Base-by-base conservation (phyloP, 2,329 filamentous ascomycete species). In the Cordyceps cateniannulata region DNA sequence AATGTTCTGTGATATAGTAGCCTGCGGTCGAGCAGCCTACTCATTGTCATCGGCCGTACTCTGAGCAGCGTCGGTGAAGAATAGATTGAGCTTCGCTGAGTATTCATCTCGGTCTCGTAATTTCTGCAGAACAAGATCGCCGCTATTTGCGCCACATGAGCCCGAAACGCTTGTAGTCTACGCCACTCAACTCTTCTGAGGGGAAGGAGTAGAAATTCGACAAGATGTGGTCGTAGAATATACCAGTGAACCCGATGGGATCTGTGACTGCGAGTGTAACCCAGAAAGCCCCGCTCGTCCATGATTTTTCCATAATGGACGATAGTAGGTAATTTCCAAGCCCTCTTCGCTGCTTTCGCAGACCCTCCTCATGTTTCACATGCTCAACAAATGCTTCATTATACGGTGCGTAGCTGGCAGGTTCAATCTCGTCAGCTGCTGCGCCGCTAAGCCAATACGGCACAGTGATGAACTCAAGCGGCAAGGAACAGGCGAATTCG, bases 391-490 rank as follows among this genome's bases (percentile, higher is more conserved):
- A 65, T 6, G 9, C 49, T 45, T 44, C 53, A 27, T 65, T 53
- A 22, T 44, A 25, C 16, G 53, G 56, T 35, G 32, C 32, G 52
- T 53, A 56, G 61, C 62, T 3, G 50, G 58, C 22, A 1, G 16
- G 25, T 44, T 25, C 27, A 40, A 64, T 60, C 38, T 62, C 62
- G 48, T 65, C 62, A 8, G 63, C 48, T 6, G 54, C 27, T 48
- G 32, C 24, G 25, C 62, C 85, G 74, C 70, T 78, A 25, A 64
- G 60, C 62, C 62, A 66, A 22, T 59, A 62, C 14, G 62, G 65
- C 5, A 62, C 50, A 12, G 61, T 58, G n/a, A 65, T 7, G 25
- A 65, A 66, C 59, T 73, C 70, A 29, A 65, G 42, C 49, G 70
- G 70, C 56, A 66, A 65, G 14, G 69, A 66, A 65, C 69, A 71